These are phyloP conservation scores for Botryotinia convoluta DNA, from an alignment of 2,329 filamentous ascomycete genomes.

Conservation along the genomic window DNA sequence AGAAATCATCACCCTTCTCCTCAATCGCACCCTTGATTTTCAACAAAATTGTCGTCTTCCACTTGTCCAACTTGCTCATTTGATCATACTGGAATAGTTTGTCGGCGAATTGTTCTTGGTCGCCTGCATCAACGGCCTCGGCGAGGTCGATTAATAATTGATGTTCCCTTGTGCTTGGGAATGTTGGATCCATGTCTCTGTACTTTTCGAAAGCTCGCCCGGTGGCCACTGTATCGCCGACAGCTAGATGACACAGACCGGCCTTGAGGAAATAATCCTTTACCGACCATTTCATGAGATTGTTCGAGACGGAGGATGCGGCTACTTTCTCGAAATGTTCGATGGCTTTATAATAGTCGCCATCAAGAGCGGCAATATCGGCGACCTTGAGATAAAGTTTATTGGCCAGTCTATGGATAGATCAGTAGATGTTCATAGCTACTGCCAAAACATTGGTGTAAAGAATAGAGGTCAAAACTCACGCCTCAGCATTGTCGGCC, in stretches of 20 bases:
- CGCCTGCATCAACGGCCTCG: conserved; percentile 71
- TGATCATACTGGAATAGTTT: conserved; percentile 88
- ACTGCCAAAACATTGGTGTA: not conserved
- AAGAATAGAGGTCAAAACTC: conserved; percentile 41
- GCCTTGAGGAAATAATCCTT: conserved; percentile 96
- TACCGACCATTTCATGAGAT: conserved; percentile 88
- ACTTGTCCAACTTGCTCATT: conserved; percentile 91
- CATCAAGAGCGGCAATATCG: conserved; percentile 77
- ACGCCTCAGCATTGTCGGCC: conserved; percentile 79
- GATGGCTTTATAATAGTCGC: conserved; percentile 81
- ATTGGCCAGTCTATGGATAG: conserved; percentile 68
- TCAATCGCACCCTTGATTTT: conserved; percentile 83
- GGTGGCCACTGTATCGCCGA: conserved; percentile 71
- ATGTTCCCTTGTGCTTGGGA: conserved; percentile 74
- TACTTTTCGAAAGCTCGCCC: conserved; percentile 81
- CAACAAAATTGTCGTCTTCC: conserved; percentile 87
- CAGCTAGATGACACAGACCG: conserved; percentile 81
- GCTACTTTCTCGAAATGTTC: conserved; percentile 83
- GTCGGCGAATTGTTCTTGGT: conserved; percentile 80
- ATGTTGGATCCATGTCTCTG: conserved; percentile 73
- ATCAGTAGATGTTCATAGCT: conserved; percentile 17
- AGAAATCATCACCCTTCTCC: conserved; percentile 66
- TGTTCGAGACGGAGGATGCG: conserved; percentile 75
- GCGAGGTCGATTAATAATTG: conserved; percentile 76
- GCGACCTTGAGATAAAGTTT: conserved; percentile 92